Evolutionary conservation across 768 basidiomycete species (phyloP).

Genomic region (Rickenella mellea): DNA sequence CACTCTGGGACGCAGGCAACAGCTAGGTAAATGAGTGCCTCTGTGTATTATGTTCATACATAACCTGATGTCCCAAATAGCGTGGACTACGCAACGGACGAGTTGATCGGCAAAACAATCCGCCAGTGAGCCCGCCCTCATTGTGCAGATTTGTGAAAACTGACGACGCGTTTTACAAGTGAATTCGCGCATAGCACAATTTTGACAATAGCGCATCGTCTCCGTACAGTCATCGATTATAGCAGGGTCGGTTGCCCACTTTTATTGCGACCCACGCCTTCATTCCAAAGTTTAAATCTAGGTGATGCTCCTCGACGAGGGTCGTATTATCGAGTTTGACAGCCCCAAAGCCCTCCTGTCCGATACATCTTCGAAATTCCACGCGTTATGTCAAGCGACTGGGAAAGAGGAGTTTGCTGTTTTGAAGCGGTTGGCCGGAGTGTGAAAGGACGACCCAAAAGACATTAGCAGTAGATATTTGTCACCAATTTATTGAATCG

Average conservation of each 20-base stretch:
- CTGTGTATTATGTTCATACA: not conserved
- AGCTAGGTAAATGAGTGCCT: constrained; percentile 36
- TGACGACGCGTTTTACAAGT: constrained; percentile 21
- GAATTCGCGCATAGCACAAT: constrained; percentile 78
- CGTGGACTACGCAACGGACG: constrained; percentile 84
- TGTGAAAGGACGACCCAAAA: not conserved
- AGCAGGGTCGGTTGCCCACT: constrained; percentile 47
- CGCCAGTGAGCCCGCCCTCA: constrained; percentile 44
- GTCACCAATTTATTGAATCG: too few species aligned
- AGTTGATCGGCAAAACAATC: constrained; percentile 75
- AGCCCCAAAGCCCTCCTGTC: constrained; percentile 45
- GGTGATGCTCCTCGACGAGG: constrained; percentile 75
- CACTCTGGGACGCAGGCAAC: constrained; percentile 63
- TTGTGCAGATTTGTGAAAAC: not conserved
- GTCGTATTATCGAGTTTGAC: constrained; percentile 71
- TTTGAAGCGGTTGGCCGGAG: constrained; percentile 57
- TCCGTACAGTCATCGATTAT: constrained; percentile 77
- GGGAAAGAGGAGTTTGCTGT: constrained; percentile 62
- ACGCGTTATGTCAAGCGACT: constrained; percentile 62
- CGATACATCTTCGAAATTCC: constrained; percentile 50
- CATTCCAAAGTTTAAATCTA: constrained; percentile 17
- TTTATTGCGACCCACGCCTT: not conserved
- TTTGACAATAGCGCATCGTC: constrained; percentile 73
- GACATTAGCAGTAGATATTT: too few species aligned
- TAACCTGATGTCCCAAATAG: constrained; percentile 16